Conservation (phyloP, 768 basidiomycete genomes). For the Pholiota conissans region DNA sequence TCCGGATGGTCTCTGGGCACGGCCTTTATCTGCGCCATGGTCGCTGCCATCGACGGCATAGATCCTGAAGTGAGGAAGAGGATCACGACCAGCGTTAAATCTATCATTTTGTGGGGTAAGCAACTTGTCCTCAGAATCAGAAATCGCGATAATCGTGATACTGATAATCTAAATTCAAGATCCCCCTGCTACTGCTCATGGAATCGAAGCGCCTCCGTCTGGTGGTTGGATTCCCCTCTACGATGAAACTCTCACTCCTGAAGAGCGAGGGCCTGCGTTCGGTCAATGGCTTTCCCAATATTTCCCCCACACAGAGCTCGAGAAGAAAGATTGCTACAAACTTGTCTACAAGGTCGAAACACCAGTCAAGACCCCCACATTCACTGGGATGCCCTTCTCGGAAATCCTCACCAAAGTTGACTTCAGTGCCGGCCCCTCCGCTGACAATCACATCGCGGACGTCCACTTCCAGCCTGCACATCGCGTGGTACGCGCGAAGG, state of each 20-base stretch:
- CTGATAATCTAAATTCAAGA: conserved; percentile 12
- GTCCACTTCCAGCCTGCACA: conserved; percentile 4
- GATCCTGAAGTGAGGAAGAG: conserved; percentile 14
- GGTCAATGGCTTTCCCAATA: conserved; percentile 21
- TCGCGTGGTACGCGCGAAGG: not conserved
- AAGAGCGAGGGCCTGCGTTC: conserved; percentile 18
- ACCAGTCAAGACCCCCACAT: conserved; percentile 6
- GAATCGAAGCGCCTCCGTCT: conserved; percentile 15
- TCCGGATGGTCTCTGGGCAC: conserved; percentile 31
- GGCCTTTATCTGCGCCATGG: conserved; percentile 21
- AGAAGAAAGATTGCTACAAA: conserved; percentile 11
- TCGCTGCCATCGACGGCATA: conserved; percentile 20
- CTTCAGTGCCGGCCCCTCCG: conserved; percentile 10
- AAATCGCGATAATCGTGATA: not conserved
- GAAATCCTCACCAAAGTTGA: conserved; percentile 12
- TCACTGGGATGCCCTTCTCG: conserved; percentile 6
- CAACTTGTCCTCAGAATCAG: conserved; percentile 2
- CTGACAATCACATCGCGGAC: conserved; percentile 8
- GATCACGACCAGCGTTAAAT: conserved; percentile 12
- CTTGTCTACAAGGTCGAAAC: conserved; percentile 14
- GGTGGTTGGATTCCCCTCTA: conserved; percentile 22
- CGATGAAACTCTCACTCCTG: conserved; percentile 20
- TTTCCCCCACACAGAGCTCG: conserved; percentile 11
- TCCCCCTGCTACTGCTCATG: conserved; percentile 20
- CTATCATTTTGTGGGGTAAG: conserved; percentile 14